These are phyloP conservation scores for Clarireedia monteithiana DNA, from an alignment of 2,329 filamentous ascomycete genomes.

Conservation along the genomic window DNA sequence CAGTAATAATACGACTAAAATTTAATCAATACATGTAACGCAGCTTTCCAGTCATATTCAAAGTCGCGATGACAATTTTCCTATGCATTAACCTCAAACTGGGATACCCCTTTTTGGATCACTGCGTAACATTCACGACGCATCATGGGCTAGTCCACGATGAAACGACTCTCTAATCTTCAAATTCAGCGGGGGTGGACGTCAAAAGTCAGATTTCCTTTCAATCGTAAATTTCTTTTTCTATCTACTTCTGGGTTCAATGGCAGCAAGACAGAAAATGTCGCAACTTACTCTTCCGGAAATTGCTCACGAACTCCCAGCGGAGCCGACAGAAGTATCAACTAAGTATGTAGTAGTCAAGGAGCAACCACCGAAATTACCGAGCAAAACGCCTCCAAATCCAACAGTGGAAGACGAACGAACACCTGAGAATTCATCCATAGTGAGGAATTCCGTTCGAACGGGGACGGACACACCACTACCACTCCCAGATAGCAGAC, in stretches of 20 bases:
- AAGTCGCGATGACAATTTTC: neutral
- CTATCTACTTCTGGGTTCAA: neutral
- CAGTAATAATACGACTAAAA: no score
- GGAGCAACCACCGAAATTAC: neutral
- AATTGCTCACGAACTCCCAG: constrained; percentile 2
- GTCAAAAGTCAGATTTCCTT: neutral
- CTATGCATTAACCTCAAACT: constrained; percentile 2
- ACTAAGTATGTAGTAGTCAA: neutral
- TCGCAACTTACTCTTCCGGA: neutral
- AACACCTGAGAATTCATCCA: neutral
- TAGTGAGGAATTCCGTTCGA: no score
- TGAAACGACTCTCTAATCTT: neutral
- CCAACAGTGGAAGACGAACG: neutral
- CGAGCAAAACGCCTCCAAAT: neutral
- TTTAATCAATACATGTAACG: no score
- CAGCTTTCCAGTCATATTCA: no score
- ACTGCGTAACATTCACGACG: constrained; percentile 1
- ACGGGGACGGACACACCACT: no score
- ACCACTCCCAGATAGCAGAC: no score
- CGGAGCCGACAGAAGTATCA: neutral
- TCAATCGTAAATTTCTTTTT: neutral
- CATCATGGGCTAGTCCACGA: constrained; percentile 1
- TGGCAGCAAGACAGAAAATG: neutral
- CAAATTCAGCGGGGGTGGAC: neutral
- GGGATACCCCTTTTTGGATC: neutral